These are phyloP conservation scores for Huntiella decipiens DNA, from an alignment of 2,329 filamentous ascomycete species.

Conservation along the genomic window DNA sequence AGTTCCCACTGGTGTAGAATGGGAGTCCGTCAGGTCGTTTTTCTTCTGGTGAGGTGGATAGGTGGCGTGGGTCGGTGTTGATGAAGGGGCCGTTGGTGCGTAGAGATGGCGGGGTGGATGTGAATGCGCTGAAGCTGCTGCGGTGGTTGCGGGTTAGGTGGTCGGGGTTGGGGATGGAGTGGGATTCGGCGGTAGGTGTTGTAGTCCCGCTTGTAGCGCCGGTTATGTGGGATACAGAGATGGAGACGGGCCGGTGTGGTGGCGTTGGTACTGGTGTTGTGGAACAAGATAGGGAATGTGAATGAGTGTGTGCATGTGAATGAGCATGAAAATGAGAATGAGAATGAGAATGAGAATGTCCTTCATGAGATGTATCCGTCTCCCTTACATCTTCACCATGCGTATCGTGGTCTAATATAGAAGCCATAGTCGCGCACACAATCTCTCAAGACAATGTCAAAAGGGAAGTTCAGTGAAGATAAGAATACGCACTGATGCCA, in stretches of 20 bases:
- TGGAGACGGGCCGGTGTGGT: slow-evolving; percentile 2
- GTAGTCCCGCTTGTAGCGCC: not conserved
- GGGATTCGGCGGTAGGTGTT: not conserved
- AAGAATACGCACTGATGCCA: too few relatives aligned
- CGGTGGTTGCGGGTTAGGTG: not conserved
- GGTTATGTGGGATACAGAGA: not conserved
- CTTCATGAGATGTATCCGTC: slow-evolving; percentile 13
- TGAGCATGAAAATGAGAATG: slow-evolving; percentile 18
- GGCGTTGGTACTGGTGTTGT: slow-evolving; percentile 2
- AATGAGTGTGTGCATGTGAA: slow-evolving; percentile 1
- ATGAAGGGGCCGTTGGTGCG: not conserved
- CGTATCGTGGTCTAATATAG: slow-evolving; percentile 7
- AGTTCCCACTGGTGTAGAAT: not conserved
- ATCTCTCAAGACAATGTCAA: too few relatives aligned
- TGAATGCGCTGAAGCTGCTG: not conserved
- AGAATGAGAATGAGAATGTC: slow-evolving; percentile 19
- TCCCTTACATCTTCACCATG: slow-evolving; percentile 4
- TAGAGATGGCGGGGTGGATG: not conserved
- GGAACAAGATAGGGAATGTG: not conserved
- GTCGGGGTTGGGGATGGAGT: not conserved
- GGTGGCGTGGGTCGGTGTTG: not conserved
- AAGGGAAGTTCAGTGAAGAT: too few relatives aligned
- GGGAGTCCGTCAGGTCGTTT: not conserved
- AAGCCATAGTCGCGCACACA: too few relatives aligned
- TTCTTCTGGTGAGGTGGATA: not conserved